phyloP scores from a whole-genome alignment of 495 filamentous ascomycete genomes.

The Cladorrhinum samala region DNA sequence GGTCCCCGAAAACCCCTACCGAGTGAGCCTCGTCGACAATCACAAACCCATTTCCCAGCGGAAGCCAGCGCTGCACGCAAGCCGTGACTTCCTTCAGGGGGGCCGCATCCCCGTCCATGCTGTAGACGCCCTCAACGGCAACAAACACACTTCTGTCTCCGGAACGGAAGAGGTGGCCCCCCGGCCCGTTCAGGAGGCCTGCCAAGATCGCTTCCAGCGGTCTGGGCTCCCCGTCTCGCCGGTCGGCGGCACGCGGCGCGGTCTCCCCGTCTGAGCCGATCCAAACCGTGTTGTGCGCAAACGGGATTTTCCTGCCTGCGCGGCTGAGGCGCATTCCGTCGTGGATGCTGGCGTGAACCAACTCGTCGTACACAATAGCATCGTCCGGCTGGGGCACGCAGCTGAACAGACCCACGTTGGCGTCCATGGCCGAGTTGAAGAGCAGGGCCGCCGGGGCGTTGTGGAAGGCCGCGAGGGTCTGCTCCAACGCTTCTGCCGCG shows the following conservation, averaged over 20 bases:
- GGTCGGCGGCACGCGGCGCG: not conserved
- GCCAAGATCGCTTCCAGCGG: constrained; percentile 16
- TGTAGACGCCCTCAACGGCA: constrained; percentile 70
- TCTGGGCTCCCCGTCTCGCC: constrained; percentile 2
- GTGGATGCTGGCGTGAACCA: constrained; percentile 71
- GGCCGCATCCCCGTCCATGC: constrained; percentile 75
- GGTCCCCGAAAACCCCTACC: constrained; percentile 57
- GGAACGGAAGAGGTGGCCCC: constrained; percentile 15
- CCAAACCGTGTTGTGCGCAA: constrained; percentile 56
- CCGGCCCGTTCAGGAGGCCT: constrained; percentile 8
- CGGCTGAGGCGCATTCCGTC: constrained; percentile 70
- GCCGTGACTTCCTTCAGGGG: constrained; percentile 55
- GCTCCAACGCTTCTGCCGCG: constrained; percentile 59
- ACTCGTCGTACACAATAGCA: constrained; percentile 64
- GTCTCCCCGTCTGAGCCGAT: not conserved
- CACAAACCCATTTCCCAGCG: constrained; percentile 55
- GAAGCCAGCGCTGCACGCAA: constrained; percentile 51
- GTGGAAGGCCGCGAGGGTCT: constrained; percentile 60
- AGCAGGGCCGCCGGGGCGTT: constrained; percentile 57
- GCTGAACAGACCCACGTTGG: constrained; percentile 63
- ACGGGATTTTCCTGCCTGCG: constrained; percentile 43
- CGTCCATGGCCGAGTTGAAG: constrained; percentile 74
- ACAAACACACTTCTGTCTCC: constrained; percentile 54
- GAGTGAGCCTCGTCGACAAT: constrained; percentile 78
- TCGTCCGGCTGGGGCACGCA: constrained; percentile 65